These are phyloP conservation scores for Suhomyces pyralidae DNA, from an alignment of 805 yeast genomes.

Conservation along the genomic window DNA sequence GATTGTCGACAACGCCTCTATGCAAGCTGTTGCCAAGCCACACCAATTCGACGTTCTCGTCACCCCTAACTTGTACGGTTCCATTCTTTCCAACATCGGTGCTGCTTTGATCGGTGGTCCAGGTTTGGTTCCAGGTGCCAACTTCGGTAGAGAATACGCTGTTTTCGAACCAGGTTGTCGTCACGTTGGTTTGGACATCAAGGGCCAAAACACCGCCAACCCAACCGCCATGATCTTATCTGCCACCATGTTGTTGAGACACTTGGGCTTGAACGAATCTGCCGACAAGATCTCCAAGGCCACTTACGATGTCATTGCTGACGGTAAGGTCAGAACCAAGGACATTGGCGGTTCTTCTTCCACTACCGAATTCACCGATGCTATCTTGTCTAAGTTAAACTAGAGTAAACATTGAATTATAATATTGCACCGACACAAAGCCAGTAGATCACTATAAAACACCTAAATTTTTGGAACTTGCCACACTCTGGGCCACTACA, in stretches of 20 bases:
- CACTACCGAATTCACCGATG: slow-evolving; percentile 93
- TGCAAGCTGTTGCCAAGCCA: slow-evolving; percentile 98
- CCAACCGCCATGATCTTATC: slow-evolving; percentile 97
- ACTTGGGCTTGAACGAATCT: slow-evolving; percentile 78
- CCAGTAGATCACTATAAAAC: neutral
- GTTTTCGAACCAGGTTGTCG: slow-evolving; percentile 99
- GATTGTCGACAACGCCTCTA: slow-evolving; percentile 97
- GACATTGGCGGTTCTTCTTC: slow-evolving; percentile 90
- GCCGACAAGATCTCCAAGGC: slow-evolving; percentile 89
- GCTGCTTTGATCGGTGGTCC: slow-evolving; percentile 98
- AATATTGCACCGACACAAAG: neutral
- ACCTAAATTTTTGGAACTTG: no score
- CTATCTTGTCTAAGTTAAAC: slow-evolving; percentile 71
- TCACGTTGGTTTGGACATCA: slow-evolving; percentile 96
- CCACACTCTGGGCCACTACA: no score
- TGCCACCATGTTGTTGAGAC: slow-evolving; percentile 88
- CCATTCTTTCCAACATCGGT: slow-evolving; percentile 95
- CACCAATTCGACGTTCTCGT: slow-evolving; percentile 98
- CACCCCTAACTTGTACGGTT: slow-evolving; percentile 97
- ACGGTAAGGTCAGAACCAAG: slow-evolving; percentile 78
- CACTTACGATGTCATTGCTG: slow-evolving; percentile 84
- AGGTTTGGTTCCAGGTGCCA: slow-evolving; percentile 97
- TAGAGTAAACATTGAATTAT: slow-evolving; percentile 8
- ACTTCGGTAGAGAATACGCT: slow-evolving; percentile 96
- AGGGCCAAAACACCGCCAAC: slow-evolving; percentile 93